Conservation (phyloP, 163 green algal species). For the Prototheca wickerhamii region DNA sequence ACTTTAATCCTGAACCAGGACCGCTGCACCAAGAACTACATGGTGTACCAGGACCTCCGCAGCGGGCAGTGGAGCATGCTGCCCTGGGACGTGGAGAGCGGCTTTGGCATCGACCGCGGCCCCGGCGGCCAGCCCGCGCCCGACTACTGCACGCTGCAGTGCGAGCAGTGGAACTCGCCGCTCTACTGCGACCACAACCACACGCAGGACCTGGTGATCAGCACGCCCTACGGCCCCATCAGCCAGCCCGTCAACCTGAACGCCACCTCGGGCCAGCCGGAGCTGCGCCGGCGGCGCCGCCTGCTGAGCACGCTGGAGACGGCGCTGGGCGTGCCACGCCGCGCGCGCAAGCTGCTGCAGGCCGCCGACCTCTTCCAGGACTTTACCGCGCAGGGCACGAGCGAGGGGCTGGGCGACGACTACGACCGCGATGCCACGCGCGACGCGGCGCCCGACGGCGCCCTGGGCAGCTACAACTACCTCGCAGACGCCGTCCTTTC, state of each 20-base stretch:
- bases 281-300: neutral
- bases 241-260: conserved; percentile 14
- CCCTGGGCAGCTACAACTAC: conserved; percentile 69
- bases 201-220: conserved; percentile 37
- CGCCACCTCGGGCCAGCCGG: neutral
- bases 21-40: conserved; percentile 77
- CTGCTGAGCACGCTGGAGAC: neutral
- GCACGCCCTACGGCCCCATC: conserved; percentile 47
- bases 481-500: conserved; percentile 57
- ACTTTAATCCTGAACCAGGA: conserved; percentile 75
- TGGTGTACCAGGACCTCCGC: conserved; percentile 49
- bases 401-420: neutral
- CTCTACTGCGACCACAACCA: conserved; percentile 57
- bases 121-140: conserved; percentile 52
- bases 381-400: neutral
- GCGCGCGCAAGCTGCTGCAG: conserved; percentile 7
- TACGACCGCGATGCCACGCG: conserved; percentile 13
- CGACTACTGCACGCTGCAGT: conserved; percentile 73
- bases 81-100: conserved; percentile 67
- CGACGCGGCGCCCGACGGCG: too few species aligned
- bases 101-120: conserved; percentile 55
- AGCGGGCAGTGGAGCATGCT: conserved; percentile 53
- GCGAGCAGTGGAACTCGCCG: conserved; percentile 77
- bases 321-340: neutral
- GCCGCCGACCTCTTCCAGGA: neutral